These are phyloP conservation scores for Silybum marianum DNA, from an alignment of 129 eudicot species.

Conservation along the genomic window DNA sequence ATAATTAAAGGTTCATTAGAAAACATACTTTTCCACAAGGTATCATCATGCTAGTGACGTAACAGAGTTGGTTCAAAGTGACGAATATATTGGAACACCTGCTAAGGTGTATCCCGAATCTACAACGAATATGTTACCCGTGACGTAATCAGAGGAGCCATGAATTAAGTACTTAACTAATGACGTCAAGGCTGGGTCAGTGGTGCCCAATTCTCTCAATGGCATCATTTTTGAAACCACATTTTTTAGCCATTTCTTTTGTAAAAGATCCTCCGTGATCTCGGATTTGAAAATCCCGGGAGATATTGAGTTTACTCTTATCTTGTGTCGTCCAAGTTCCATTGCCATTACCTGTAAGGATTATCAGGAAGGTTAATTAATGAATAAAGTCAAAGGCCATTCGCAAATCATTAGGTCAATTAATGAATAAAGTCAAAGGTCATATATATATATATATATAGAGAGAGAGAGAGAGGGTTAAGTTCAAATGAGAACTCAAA, in stretches of 20 bases:
- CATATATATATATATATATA: too few species aligned
- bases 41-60: too few species aligned
- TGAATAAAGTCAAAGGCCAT: neutral
- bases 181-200: slow-evolving; percentile 72
- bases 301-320: slow-evolving; percentile 66
- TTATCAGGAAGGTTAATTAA: too few species aligned
- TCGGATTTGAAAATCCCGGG: slow-evolving; percentile 78
- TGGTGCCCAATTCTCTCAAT: slow-evolving; percentile 43
- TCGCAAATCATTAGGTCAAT: too few species aligned
- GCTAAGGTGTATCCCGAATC: slow-evolving; percentile 78
- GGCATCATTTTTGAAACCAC: slow-evolving; percentile 58
- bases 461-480: too few species aligned
- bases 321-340: slow-evolving; percentile 66
- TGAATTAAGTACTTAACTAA: slow-evolving; percentile 57
- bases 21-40: too few species aligned
- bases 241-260: slow-evolving; percentile 61
- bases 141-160: slow-evolving; percentile 58
- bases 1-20: too few species aligned
- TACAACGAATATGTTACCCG: slow-evolving; percentile 68
- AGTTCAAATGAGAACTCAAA: too few species aligned
- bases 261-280: slow-evolving; percentile 63
- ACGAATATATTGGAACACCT: slow-evolving; percentile 81
- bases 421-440: neutral
- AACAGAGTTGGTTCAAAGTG: slow-evolving; percentile 48
- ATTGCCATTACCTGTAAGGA: slow-evolving; percentile 58